A percentile compares a stretch with the other conserved stretches of the same genome.
These are phyloP conservation scores for Penicillium roqueforti DNA, from an alignment of 495 filamentous ascomycete species.

Conservation along the genomic window DNA sequence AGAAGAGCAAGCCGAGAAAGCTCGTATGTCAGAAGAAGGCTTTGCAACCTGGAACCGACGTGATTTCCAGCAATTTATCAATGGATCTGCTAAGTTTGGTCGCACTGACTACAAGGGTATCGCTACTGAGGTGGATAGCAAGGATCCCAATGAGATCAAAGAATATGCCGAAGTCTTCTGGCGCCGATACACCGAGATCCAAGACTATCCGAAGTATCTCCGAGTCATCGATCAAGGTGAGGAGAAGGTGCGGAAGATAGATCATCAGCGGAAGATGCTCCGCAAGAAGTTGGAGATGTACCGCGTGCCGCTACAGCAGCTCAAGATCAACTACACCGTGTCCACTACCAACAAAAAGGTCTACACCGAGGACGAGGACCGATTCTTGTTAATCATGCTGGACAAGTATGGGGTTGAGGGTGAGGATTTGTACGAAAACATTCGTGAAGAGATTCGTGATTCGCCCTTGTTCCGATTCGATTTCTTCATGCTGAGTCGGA, in stretches of 20 bases:
- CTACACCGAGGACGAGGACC: constrained; percentile 97
- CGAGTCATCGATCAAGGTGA: constrained; percentile 87
- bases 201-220: constrained; percentile 82
- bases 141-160: constrained; percentile 76
- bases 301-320: constrained; percentile 91
- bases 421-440: constrained; percentile 77
- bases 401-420: constrained; percentile 86
- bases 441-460: constrained; percentile 89
- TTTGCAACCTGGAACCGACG: constrained; percentile 93
- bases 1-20: constrained; percentile 82
- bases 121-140: constrained; percentile 86
- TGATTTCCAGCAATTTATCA: constrained; percentile 97
- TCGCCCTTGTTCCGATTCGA: constrained; percentile 95
- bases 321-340: constrained; percentile 98
- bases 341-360: constrained; percentile 99
- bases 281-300: constrained; percentile 93
- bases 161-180: constrained; percentile 93
- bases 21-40: constrained; percentile 70
- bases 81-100: constrained; percentile 88
- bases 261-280: constrained; percentile 91
- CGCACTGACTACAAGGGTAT: constrained; percentile 79
- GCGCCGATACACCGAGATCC: constrained; percentile 83
- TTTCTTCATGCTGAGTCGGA: constrained; percentile 97
- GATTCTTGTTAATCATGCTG: constrained; percentile 90
- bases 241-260: constrained; percentile 78